phyloP scores from a whole-genome alignment of 352 stramenopile genomes.

The Pythium phragmitis region DNA sequence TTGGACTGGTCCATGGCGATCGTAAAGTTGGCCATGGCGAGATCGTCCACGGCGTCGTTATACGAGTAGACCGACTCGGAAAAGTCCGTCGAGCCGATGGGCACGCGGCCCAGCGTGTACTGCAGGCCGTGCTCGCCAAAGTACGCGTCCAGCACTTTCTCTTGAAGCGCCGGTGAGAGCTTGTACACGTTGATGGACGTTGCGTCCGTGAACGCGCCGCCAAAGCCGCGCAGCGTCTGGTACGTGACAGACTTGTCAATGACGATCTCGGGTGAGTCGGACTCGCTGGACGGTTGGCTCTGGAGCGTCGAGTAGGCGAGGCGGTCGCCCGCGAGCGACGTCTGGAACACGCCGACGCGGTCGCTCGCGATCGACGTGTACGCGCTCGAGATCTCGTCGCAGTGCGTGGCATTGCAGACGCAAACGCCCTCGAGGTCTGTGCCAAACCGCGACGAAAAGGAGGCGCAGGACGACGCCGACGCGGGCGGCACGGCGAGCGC shows the following conservation, averaged over 20 bases:
- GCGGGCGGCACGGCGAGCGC: constrained; percentile 9
- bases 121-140: constrained; percentile 74
- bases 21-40: constrained; percentile 81
- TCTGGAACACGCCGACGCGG: constrained; percentile 49
- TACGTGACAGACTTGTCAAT: constrained; percentile 53
- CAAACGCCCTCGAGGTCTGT: constrained; percentile 48
- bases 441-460: constrained; percentile 42
- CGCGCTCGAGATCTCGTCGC: constrained; percentile 53
- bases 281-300: constrained; percentile 1
- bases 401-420: constrained; percentile 50
- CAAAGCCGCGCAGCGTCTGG: constrained; percentile 88
- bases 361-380: constrained; percentile 34
- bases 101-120: constrained; percentile 83
- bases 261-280: constrained; percentile 28
- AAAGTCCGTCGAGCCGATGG: constrained; percentile 87
- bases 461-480: constrained; percentile 14
- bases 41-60: constrained; percentile 75
- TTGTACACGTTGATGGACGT: constrained; percentile 78
- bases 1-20: constrained; percentile 76
- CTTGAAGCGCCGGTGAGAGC: constrained; percentile 53
- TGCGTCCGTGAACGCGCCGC: constrained; percentile 88
- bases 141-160: constrained; percentile 77
- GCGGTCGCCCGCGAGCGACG: constrained; percentile 45
- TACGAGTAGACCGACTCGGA: constrained; percentile 87
- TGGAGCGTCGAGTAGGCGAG: constrained; percentile 37